A percentile compares a stretch with the other conserved stretches of the same genome.
phyloP scores from a whole-genome alignment of 139 green algal genomes.

The Micractinium conductrix region DNA sequence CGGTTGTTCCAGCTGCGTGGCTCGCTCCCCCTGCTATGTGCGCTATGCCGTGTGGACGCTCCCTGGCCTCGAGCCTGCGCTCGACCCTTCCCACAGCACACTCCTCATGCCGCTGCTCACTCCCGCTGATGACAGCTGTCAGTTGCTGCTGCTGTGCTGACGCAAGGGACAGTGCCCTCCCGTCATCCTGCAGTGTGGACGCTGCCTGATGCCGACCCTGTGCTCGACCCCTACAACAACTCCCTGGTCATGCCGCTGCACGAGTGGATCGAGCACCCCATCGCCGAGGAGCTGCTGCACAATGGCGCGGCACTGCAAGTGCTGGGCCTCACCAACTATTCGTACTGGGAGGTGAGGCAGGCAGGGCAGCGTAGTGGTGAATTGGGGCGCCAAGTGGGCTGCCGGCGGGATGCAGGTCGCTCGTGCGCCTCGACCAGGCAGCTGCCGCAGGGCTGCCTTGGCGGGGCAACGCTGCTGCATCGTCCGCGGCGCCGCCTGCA shows the following conservation, averaged over 20 bases:
- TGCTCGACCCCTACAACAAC: constrained; percentile 87
- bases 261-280: constrained; percentile 78
- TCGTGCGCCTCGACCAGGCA: too few species aligned
- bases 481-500: too few species aligned
- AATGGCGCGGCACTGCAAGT: constrained; percentile 81
- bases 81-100: not conserved
- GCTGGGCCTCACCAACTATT: constrained; percentile 87
- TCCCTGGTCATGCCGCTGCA: constrained; percentile 73
- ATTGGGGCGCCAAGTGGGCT: too few species aligned
- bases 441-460: too few species aligned
- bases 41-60: not conserved
- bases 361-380: not conserved
- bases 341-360: constrained; percentile 61
- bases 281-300: constrained; percentile 82
- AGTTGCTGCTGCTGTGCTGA: too few species aligned
- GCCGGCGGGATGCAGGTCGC: not conserved
- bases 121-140: too few species aligned
- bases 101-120: not conserved
- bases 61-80: not conserved
- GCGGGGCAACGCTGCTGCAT: too few species aligned
- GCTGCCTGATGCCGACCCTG: constrained; percentile 37
- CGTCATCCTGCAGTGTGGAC: constrained; percentile 19
- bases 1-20: too few species aligned
- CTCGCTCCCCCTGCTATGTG: too few species aligned
- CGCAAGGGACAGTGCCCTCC: too few species aligned